A percentile compares a stretch with the other conserved stretches of the same genome.
phyloP scores from a whole-genome alignment of 108 stramenopile species.

The Skeletonema costatum region DNA sequence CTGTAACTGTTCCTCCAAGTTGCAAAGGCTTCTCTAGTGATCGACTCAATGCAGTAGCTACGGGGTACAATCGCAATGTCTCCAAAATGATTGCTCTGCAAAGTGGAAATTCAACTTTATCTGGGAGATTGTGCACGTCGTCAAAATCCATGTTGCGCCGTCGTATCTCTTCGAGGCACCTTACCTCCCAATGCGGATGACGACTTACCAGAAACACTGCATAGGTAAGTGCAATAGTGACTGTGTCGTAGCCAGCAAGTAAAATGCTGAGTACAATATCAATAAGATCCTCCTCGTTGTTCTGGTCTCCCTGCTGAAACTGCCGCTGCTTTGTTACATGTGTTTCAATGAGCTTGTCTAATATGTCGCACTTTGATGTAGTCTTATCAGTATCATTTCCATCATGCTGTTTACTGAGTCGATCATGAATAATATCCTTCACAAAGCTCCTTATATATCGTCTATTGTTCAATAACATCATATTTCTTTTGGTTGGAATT shows the following conservation, averaged over 20 bases:
- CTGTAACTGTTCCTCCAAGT: conserved; percentile 6
- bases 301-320: neutral
- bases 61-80: conserved; percentile 43
- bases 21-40: conserved; percentile 26
- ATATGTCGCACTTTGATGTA: neutral
- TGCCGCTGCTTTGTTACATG: neutral
- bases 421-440: neutral
- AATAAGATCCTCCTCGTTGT: neutral
- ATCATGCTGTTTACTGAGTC: neutral
- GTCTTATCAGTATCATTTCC: too few relatives aligned
- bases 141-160: neutral
- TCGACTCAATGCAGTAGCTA: conserved; percentile 22
- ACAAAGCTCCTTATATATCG: neutral
- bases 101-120: conserved; percentile 17
- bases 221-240: conserved; percentile 40
- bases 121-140: neutral
- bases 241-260: conserved; percentile 53
- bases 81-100: conserved; percentile 41
- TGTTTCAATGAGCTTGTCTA: neutral
- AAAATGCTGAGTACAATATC: conserved; percentile 16
- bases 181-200: conserved; percentile 15
- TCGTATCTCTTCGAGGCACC: conserved; percentile 37
- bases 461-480: conserved; percentile 6
- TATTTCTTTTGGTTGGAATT: neutral
- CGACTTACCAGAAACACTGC: conserved; percentile 31